Evolutionary conservation across 2,329 filamentous ascomycete species (phyloP).

Genomic region (Aspergillus sp.): DNA sequence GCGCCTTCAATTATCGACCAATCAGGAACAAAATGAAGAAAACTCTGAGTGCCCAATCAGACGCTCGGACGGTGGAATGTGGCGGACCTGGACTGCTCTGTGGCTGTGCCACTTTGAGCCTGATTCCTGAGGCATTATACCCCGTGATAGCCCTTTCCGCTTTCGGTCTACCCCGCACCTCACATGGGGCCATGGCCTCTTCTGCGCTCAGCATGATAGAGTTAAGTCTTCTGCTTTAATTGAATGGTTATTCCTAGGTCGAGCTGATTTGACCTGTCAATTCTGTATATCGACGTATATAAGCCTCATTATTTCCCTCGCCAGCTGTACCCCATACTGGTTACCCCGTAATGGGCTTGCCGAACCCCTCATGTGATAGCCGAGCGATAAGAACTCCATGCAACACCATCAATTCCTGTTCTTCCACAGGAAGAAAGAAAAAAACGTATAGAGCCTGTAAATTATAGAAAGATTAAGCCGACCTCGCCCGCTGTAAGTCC

Average conservation of each 20-base stretch:
- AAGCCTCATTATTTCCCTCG: background rate
- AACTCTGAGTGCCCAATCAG: slow-evolving; percentile 14
- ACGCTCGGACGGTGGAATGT: background rate
- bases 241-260: no score
- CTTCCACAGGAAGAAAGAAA: background rate
- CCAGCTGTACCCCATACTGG: background rate
- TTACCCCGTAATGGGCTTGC: slow-evolving; percentile 1
- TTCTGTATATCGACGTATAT: background rate
- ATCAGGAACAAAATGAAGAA: slow-evolving; percentile 1
- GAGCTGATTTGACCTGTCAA: no score
- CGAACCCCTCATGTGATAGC: slow-evolving; percentile 10
- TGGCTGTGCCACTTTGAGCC: slow-evolving; percentile 8
- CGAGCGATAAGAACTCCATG: background rate
- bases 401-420: background rate
- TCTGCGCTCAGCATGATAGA: background rate
- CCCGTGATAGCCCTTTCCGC: slow-evolving; percentile 3
- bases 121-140: slow-evolving; percentile 1
- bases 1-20: slow-evolving; percentile 1
- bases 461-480: background rate
- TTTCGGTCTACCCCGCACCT: slow-evolving; percentile 22
- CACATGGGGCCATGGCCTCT: background rate
- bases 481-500: background rate
- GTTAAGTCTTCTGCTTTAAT: no score
- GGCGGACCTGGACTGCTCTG: slow-evolving; percentile 1
- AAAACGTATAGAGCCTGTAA: background rate